phyloP scores from a whole-genome alignment of 164 flowering plant genomes.

The Liquidambar formosana region DNA sequence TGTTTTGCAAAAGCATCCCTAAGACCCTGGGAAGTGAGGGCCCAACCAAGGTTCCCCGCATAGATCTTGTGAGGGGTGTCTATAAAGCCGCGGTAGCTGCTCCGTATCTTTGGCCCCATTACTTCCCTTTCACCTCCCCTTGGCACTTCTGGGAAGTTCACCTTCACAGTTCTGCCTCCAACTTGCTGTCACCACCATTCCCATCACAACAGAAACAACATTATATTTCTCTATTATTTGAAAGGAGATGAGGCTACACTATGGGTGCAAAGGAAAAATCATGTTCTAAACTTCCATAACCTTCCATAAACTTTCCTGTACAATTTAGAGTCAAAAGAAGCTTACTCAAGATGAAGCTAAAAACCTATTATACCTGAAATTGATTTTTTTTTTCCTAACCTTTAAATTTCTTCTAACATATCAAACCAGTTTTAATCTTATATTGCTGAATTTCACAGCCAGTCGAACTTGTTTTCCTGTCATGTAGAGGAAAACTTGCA shows the following conservation, averaged over 20 bases:
- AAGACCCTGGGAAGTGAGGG: slow-evolving; percentile 66
- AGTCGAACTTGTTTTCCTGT: too few species aligned
- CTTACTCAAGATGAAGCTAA: too few species aligned
- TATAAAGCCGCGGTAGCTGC: slow-evolving; percentile 50
- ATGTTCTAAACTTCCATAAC: too few species aligned
- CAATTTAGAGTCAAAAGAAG: too few species aligned
- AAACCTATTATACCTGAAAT: too few species aligned
- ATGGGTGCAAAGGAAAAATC: neutral
- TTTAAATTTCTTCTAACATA: too few species aligned
- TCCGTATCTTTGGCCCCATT: slow-evolving; percentile 64
- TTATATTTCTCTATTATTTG: neutral
- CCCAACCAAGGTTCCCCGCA: slow-evolving; percentile 91
- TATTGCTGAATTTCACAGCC: too few species aligned
- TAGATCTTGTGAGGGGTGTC: slow-evolving; percentile 90
- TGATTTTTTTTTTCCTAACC: too few species aligned
- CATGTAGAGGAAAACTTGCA: too few species aligned
- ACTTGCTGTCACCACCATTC: slow-evolving; percentile 49
- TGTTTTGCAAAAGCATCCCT: slow-evolving; percentile 60
- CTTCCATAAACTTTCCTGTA: too few species aligned
- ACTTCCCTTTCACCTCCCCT: slow-evolving; percentile 83
- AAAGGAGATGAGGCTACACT: neutral
- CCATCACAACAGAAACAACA: neutral
- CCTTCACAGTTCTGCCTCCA: slow-evolving; percentile 80
- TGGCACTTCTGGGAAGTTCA: slow-evolving; percentile 96
- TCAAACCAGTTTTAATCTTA: too few species aligned